These are phyloP conservation scores for Ascochyta clinopodiicola DNA, from an alignment of 2,329 filamentous ascomycete species.

Conservation along the genomic window DNA sequence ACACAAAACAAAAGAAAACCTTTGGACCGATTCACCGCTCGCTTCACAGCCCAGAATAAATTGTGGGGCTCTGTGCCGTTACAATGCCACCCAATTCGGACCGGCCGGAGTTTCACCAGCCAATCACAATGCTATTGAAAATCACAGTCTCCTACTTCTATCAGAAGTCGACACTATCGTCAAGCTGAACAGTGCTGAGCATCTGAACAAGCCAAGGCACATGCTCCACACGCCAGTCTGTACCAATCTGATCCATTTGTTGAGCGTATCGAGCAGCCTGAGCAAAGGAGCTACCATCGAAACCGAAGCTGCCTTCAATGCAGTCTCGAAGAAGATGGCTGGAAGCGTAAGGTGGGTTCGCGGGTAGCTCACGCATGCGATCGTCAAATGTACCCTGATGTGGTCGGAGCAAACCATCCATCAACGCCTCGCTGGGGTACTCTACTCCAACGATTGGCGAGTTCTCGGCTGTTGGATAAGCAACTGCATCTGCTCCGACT, in stretches of 20 bases:
- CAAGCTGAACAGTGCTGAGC: not conserved
- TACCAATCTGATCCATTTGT: not conserved
- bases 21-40: too few species aligned
- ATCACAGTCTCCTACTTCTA: too few species aligned
- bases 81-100: too few species aligned
- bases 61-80: too few species aligned
- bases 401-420: not conserved
- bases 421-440: not conserved
- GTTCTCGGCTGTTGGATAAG: not conserved
- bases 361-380: not conserved
- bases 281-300: constrained; percentile 17
- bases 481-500: not conserved
- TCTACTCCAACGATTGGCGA: not conserved
- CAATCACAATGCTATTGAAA: not conserved
- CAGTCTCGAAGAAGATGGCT: constrained; percentile 16
- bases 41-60: too few species aligned
- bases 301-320: constrained; percentile 5
- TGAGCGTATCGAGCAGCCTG: constrained; percentile 16
- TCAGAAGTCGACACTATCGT: too few species aligned
- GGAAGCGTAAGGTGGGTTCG: not conserved
- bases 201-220: constrained; percentile 6
- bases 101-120: too few species aligned
- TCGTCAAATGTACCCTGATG: not conserved
- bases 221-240: constrained; percentile 12
- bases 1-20: too few species aligned